These are phyloP conservation scores for Exophiala sideris DNA, from an alignment of 2,329 filamentous ascomycete genomes.

Conservation along the genomic window DNA sequence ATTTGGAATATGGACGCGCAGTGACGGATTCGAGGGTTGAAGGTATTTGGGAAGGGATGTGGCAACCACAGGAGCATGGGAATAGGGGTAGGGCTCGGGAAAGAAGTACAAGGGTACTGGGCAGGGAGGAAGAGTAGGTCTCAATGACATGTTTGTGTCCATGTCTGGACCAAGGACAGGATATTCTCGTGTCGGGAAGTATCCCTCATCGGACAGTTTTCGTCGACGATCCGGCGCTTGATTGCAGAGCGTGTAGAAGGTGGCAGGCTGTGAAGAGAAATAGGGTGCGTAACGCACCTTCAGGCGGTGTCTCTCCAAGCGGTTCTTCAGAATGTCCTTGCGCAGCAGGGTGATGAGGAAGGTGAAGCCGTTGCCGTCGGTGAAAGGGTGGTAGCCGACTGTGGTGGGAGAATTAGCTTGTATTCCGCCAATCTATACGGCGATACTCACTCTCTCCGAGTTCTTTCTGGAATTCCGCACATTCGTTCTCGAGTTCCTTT, in stretches of 20 bases:
- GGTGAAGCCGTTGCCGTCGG: slow-evolving; percentile 59
- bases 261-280: slow-evolving; percentile 6
- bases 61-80: slow-evolving; percentile 15
- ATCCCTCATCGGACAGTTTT: background rate
- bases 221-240: background rate
- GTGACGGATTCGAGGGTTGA: slow-evolving; percentile 11
- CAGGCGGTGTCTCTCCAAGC: slow-evolving; percentile 58
- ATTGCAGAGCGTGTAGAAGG: slow-evolving; percentile 4
- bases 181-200: background rate
- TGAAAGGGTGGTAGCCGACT: slow-evolving; percentile 65
- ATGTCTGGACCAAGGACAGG: background rate
- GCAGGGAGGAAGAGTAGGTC: slow-evolving; percentile 6
- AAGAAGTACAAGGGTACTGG: slow-evolving; percentile 9
- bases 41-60: slow-evolving; percentile 13
- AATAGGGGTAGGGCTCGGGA: slow-evolving; percentile 10
- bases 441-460: slow-evolving; percentile 26
- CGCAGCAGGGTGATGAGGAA: slow-evolving; percentile 64
- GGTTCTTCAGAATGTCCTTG: slow-evolving; percentile 44
- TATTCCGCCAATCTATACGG: background rate
- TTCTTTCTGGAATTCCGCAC: slow-evolving; percentile 22
- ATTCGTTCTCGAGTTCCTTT: slow-evolving; percentile 25
- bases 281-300: slow-evolving; percentile 47
- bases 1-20: slow-evolving; percentile 24
- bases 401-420: slow-evolving; percentile 1
- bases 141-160: background rate